phyloP scores from a whole-genome alignment of 2,329 filamentous ascomycete genomes.

The Laburnicola sp. region DNA sequence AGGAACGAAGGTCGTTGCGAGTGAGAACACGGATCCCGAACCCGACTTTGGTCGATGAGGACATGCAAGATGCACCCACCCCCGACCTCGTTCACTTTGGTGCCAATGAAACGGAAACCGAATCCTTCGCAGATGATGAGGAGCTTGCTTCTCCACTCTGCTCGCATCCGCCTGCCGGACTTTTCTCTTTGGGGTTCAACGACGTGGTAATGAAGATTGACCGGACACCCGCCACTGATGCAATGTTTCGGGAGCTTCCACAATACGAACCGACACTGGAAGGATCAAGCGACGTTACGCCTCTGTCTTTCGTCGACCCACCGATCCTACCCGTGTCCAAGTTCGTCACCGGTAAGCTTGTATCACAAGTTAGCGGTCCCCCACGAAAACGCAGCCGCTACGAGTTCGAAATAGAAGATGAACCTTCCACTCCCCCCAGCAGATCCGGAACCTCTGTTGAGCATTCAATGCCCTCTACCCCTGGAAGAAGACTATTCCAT shows the following conservation, averaged over 20 bases:
- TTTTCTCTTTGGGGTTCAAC: conserved; percentile 80
- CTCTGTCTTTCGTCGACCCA: conserved; percentile 39
- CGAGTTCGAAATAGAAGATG: conserved; percentile 74
- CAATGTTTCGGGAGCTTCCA: conserved; percentile 78
- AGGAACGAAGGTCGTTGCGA: conserved; percentile 69
- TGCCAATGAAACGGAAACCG: conserved; percentile 44
- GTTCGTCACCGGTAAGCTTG: conserved; percentile 79
- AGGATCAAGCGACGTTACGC: conserved; percentile 35
- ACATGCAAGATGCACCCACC: conserved; percentile 45
- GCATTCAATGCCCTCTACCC: conserved; percentile 48
- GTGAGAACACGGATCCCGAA: conserved; percentile 57
- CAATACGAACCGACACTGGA: conserved; percentile 63
- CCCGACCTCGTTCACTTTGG: conserved; percentile 46
- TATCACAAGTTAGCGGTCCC: conserved; percentile 66
- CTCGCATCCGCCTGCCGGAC: conserved; percentile 67
- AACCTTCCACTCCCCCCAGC: conserved; percentile 44
- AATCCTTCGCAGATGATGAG: conserved; percentile 45
- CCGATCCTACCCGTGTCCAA: conserved; percentile 84
- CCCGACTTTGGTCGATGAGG: conserved; percentile 27
- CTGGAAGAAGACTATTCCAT: conserved; percentile 44
- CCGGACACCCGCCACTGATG: conserved; percentile 73
- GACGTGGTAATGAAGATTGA: conserved; percentile 80
- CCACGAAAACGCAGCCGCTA: conserved; percentile 80
- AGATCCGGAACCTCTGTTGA: conserved; percentile 47
- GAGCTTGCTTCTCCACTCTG: conserved; percentile 48